These are phyloP conservation scores for Candida sp. DNA, from an alignment of 1,139 yeast genomes.

Conservation along the genomic window DNA sequence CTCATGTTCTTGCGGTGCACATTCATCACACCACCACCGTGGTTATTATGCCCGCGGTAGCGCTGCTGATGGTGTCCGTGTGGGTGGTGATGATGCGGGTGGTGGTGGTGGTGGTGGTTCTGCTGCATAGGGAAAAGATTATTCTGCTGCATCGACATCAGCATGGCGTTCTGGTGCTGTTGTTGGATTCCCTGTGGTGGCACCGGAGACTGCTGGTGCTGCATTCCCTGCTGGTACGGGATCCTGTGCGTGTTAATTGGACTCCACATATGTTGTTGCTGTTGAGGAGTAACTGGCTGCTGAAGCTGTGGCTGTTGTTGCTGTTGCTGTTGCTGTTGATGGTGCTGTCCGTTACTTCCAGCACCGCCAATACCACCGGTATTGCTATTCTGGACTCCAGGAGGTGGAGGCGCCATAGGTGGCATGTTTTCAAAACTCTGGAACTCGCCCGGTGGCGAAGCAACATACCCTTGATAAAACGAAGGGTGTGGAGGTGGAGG, in stretches of 20 bases:
- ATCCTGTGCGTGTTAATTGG: conserved; percentile 12
- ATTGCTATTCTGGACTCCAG: not conserved
- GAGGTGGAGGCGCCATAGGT: conserved; percentile 2
- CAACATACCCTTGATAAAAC: conserved; percentile 5
- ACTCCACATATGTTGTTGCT: conserved; percentile 15
- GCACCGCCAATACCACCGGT: not conserved
- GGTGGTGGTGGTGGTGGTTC: conserved; percentile 10
- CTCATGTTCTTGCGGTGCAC: conserved; percentile 36
- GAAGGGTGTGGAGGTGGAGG: conserved; percentile 9
- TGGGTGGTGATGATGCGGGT: too few relatives aligned
- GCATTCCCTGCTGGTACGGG: not conserved
- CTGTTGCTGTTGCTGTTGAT: conserved; percentile 8
- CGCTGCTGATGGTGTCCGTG: conserved; percentile 6
- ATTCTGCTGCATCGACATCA: not conserved
- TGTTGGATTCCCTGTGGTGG: not conserved
- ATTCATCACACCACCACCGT: conserved; percentile 41
- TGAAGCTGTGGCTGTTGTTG: too few relatives aligned
- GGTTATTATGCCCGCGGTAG: conserved; percentile 13
- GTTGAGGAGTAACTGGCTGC: too few relatives aligned
- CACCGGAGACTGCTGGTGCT: not conserved
- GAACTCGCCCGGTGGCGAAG: conserved; percentile 13
- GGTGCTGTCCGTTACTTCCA: too few relatives aligned
- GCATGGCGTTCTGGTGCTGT: not conserved
- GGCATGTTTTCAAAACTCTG: conserved; percentile 11
- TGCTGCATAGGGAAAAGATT: conserved; percentile 9